A percentile compares a stretch with the other conserved stretches of the same genome.
These are phyloP conservation scores for Erodium moschatum DNA, from an alignment of 441 rosid species.

Conservation along the genomic window DNA sequence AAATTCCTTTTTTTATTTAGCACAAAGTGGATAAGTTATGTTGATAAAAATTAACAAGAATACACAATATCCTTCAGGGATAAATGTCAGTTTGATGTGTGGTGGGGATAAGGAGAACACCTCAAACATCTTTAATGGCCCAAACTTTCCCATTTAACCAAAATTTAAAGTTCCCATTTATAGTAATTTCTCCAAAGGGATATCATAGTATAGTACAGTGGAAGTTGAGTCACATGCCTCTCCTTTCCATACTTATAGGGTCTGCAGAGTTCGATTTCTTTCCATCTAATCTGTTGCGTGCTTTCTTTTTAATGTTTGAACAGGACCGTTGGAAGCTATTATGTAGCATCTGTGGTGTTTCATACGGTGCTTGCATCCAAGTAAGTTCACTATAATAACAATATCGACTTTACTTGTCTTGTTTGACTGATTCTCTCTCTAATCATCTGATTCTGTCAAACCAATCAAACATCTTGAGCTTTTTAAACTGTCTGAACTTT, in stretches of 20 bases:
- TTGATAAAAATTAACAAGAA: background rate
- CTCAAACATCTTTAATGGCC: background rate
- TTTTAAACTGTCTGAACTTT: background rate
- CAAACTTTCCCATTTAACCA: background rate
- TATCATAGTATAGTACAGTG: background rate
- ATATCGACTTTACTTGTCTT: background rate
- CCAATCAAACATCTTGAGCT: background rate
- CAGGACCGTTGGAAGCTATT: constrained; percentile 97
- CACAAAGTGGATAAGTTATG: background rate
- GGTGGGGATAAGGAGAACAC: background rate
- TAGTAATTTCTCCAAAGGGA: background rate
- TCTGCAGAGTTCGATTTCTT: background rate
- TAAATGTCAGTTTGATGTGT: background rate
- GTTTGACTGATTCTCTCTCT: background rate
- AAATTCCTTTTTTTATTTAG: background rate
- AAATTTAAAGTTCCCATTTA: background rate
- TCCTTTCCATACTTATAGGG: background rate
- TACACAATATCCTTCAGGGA: background rate
- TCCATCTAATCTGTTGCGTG: constrained; percentile 12
- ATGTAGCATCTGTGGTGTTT: constrained; percentile 87
- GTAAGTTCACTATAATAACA: constrained; percentile 35
- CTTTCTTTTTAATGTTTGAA: constrained; percentile 18
- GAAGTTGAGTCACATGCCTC: background rate
- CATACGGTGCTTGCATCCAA: constrained; percentile 97
- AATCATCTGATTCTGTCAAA: background rate